phyloP scores from a whole-genome alignment of 1,139 yeast species.

The Yamadazyma buinensis region DNA sequence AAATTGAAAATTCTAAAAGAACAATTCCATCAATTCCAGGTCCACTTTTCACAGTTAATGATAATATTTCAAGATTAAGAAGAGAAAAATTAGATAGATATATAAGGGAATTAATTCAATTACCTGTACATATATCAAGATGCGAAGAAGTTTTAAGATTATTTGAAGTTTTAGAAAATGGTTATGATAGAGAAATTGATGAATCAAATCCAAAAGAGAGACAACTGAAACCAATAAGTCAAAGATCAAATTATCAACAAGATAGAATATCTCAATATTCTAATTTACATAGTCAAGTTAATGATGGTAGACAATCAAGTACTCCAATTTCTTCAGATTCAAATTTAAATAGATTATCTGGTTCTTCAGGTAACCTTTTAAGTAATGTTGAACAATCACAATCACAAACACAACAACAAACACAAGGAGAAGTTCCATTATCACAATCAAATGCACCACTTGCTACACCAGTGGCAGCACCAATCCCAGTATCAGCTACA shows the following conservation, averaged over 20 bases:
- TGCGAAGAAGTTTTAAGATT: slow-evolving; percentile 66
- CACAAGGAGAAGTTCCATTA: slow-evolving; percentile 8
- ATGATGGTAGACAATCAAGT: slow-evolving; percentile 18
- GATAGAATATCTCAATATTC: slow-evolving; percentile 45
- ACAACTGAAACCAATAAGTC: slow-evolving; percentile 38
- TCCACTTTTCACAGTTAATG: slow-evolving; percentile 89
- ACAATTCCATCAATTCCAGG: slow-evolving; percentile 95
- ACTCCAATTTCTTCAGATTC: slow-evolving; percentile 30
- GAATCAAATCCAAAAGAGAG: slow-evolving; percentile 22
- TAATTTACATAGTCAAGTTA: slow-evolving; percentile 17
- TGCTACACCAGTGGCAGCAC: not conserved
- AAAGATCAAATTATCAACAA: slow-evolving; percentile 40
- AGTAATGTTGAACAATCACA: slow-evolving; percentile 2
- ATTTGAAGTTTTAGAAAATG: slow-evolving; percentile 66
- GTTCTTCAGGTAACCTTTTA: slow-evolving; percentile 13
- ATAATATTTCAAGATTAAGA: slow-evolving; percentile 79
- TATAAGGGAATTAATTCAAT: slow-evolving; percentile 65
- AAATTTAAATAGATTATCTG: slow-evolving; percentile 13
- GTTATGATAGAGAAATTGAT: slow-evolving; percentile 45
- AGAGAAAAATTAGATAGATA: slow-evolving; percentile 83
- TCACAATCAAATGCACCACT: not conserved
- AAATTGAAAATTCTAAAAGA: slow-evolving; percentile 66
- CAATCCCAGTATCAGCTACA: slow-evolving; percentile 1
- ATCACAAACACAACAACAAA: not conserved
- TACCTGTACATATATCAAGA: slow-evolving; percentile 76